Evolutionary conservation across 805 yeast genomes (phyloP), one percentile per base, ranked within the genome.

Genomic region (Hanseniaspora occidentalis): DNA sequence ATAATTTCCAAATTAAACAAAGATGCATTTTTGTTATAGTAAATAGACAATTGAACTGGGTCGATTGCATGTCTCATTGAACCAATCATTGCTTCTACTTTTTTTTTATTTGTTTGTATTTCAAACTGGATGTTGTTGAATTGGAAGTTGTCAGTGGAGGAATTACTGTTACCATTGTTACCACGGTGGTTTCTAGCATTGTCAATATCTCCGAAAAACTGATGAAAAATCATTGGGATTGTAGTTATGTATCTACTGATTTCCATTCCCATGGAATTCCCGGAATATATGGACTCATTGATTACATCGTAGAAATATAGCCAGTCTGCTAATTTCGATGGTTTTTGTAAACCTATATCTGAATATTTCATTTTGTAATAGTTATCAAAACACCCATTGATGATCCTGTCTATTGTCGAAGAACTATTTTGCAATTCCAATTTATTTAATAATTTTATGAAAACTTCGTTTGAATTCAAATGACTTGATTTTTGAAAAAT

Each of bases 301-400:
- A 79, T 57, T n/a, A 60, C 37, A 54, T 88, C 96, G 46, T 77
- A 72, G 53, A 81, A 83, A 47, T 60, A 70, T 22, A 83, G 53
- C 95, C 95, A 88, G 46, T 84, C 92, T 33, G 82, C 71, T 7
- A 85, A 61, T 20, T 57, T 62, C 11, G 71, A 57, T 0, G 94
- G 81, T 47, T 78, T 79, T 7, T 48, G 47, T 21, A 84, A 58
- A 36, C 75, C 65, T 41, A 73, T 78, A 47, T 84, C 94, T 34
- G 79, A 66, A 51, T 76, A 77, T 23, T 73, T 76, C 43, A 75
- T 68, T 21, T 69, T 70, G 14, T 77, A 73, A 54, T 77, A 84
- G 26, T 66, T 57, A 38, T 78, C 71, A 58, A 84, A 86, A 52
- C 88, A 80, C 1, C 92, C 86, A 43, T 68, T 67, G 6, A 79